Evolutionary conservation across 2,329 filamentous ascomycete species (phyloP).

Genomic region (Orbilia blumenaviensis): DNA sequence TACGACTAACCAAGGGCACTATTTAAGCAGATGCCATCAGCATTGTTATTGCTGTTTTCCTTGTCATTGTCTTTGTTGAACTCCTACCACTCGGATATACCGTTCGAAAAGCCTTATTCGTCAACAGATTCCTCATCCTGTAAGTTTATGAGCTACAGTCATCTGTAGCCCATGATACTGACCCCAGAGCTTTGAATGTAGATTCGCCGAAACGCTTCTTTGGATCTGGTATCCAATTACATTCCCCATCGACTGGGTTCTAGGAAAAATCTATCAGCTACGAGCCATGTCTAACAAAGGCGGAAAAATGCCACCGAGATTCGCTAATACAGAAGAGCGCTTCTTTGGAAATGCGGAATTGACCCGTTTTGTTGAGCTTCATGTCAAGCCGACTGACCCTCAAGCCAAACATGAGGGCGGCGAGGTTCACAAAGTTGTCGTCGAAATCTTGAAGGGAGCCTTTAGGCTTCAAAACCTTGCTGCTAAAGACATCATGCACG

Average conservation of each 20-base stretch:
- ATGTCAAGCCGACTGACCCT: conserved; percentile 1
- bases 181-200: not conserved
- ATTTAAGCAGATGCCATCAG: conserved; percentile 42
- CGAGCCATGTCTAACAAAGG: not conserved
- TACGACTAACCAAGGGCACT: not conserved
- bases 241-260: conserved; percentile 21
- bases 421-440: conserved; percentile 25
- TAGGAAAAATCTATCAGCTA: conserved; percentile 10
- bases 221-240: conserved; percentile 42
- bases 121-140: conserved; percentile 36
- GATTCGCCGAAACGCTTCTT: conserved; percentile 26
- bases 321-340: conserved; percentile 34
- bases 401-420: conserved; percentile 8
- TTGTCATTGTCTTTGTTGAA: conserved; percentile 43
- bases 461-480: conserved; percentile 24
- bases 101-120: conserved; percentile 29
- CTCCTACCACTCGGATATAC: conserved; percentile 42
- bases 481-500: conserved; percentile 19
- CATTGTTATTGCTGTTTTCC: conserved; percentile 39
- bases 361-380: conserved; percentile 37
- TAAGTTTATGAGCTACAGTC: not conserved
- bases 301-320: not conserved
- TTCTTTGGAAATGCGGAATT: conserved; percentile 45
- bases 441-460: conserved; percentile 37
- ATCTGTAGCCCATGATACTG: not conserved